Evolutionary conservation across 441 rosid genomes (phyloP), one percentile per base, ranked within the genome.

Genomic region (Pelargonium fulgidum): DNA sequence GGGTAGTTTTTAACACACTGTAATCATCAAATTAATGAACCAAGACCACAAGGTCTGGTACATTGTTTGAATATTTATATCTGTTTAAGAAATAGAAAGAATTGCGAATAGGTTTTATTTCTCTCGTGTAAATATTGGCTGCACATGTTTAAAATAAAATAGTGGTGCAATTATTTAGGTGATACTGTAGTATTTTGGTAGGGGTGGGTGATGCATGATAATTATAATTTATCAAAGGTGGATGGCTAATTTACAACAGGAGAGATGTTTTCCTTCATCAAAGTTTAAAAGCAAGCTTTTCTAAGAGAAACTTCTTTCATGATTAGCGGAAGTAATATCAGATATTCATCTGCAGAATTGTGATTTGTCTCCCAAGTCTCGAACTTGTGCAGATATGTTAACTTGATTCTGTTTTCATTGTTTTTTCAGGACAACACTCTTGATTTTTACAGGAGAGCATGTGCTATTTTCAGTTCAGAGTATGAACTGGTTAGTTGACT

Each of bases 381-480:
- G 10, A 17, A 58, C 9, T 10, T 17, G 20, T 58, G 62, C 22
- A 11, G 62, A 58, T 58, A 24, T 58, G 13, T 58, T 58, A 58
- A 58, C 29, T 58, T 58, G 20, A 29, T 68, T 67, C 12, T 70
- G 45, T 19, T 42, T 54, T 14, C 20, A n/a, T 13, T 65, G 52
- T 5, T 17, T 64, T 5, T 56, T 79, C 73, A 89, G 94, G 91
- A 89, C 74, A 89, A 89, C 77, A 62, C 89, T 70, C 78, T 72
- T 62, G 91, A 85, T 76, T 79, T 84, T 75, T 89, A 81, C 80
- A 83, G 82, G 83, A 84, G 94, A 80, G 90, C 91, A 14, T 89
- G 90, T 83, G 83, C 82, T 85, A 86, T 89, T 76, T 86, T 89
- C 75, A 85, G 80, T 72, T 69, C 81, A 45, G 90, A 89, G 71